These are phyloP conservation scores for Globisporangium solare DNA, from an alignment of 352 stramenopile genomes.

Conservation along the genomic window DNA sequence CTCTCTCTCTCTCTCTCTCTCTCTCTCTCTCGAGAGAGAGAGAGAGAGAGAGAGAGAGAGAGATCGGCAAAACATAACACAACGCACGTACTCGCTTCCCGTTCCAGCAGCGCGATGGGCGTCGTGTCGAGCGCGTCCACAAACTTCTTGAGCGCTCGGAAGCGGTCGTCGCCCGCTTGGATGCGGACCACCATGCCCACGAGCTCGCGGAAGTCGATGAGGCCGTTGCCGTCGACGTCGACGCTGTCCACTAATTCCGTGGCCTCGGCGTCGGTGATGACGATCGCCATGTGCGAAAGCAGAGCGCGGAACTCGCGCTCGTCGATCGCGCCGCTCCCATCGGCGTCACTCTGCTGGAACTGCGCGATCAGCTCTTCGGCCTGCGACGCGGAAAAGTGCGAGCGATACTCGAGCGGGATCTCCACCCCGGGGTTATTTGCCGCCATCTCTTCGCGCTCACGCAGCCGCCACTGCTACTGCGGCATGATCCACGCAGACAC, in stretches of 20 bases:
- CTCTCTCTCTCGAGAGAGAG: too few species aligned
- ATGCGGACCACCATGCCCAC: slow-evolving; percentile 49
- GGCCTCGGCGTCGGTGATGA: slow-evolving; percentile 40
- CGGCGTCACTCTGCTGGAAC: slow-evolving; percentile 51
- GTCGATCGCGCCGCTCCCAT: slow-evolving; percentile 57
- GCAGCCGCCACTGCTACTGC: neutral
- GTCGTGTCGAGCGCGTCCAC: slow-evolving; percentile 56
- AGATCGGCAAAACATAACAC: too few species aligned
- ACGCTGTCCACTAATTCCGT: slow-evolving; percentile 46
- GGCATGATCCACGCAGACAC: neutral
- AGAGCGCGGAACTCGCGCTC: slow-evolving; percentile 60
- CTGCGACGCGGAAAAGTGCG: slow-evolving; percentile 40
- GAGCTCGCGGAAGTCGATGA: slow-evolving; percentile 62
- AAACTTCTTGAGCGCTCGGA: slow-evolving; percentile 37
- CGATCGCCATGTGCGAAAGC: slow-evolving; percentile 41
- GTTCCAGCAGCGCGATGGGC: slow-evolving; percentile 51
- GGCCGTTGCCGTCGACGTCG: slow-evolving; percentile 51
- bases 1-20: too few species aligned
- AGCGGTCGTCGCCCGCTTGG: slow-evolving; percentile 45
- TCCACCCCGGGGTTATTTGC: slow-evolving; percentile 15
- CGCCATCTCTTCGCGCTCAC: neutral
- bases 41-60: too few species aligned
- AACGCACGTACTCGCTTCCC: slow-evolving; percentile 32
- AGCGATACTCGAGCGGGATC: slow-evolving; percentile 35
- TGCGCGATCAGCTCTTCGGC: slow-evolving; percentile 56